These are phyloP conservation scores for Houttuynia cordata DNA, from an alignment of 164 flowering plant species.

Conservation along the genomic window DNA sequence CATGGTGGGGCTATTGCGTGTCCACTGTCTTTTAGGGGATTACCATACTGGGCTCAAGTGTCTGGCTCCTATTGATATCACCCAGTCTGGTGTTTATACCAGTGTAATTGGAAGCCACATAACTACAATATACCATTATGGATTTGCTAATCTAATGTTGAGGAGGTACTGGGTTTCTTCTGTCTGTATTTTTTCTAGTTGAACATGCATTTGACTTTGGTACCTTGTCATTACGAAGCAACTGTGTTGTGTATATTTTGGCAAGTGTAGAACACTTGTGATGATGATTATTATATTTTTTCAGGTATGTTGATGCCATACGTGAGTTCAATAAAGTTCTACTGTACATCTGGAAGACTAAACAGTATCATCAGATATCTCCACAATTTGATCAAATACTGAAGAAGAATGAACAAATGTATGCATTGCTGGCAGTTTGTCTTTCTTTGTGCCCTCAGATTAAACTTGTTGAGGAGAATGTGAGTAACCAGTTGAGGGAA, in stretches of 20 bases:
- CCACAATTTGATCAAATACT: constrained; percentile 96
- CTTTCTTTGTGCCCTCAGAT: constrained; percentile 90
- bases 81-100: constrained; percentile 82
- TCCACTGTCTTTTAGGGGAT: constrained; percentile 95
- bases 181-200: not conserved
- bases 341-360: constrained; percentile 74
- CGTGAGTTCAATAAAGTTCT: constrained; percentile 90
- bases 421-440: constrained; percentile 80
- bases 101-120: constrained; percentile 95
- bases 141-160: constrained; percentile 95
- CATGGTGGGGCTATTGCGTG: constrained; percentile 93
- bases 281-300: not conserved
- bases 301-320: constrained; percentile 81
- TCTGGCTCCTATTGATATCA: constrained; percentile 83
- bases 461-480: constrained; percentile 88
- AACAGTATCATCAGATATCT: constrained; percentile 92
- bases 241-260: not conserved
- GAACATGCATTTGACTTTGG: not conserved
- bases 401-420: constrained; percentile 99
- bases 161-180: constrained; percentile 48
- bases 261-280: not conserved
- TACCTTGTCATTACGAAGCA: not conserved
- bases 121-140: constrained; percentile 85
- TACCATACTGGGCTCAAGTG: constrained; percentile 95
- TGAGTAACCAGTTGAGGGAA: constrained; percentile 78